These are phyloP conservation scores for Obba rivulosa DNA, from an alignment of 768 basidiomycete genomes.

Conservation along the genomic window DNA sequence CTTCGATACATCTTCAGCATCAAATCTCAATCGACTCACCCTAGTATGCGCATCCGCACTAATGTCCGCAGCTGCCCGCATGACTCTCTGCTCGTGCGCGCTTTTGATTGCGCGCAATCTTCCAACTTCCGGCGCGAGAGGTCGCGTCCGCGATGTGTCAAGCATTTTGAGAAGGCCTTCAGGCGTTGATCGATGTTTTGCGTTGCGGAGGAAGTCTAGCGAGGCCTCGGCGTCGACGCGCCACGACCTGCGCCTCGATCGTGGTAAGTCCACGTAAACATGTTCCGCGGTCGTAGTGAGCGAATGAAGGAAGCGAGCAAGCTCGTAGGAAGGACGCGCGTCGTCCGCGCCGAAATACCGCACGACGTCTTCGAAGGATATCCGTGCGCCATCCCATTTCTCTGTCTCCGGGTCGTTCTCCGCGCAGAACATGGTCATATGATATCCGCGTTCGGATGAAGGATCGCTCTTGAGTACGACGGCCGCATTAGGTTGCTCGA, in stretches of 20 bases:
- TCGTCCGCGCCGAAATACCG: slow-evolving; percentile 76
- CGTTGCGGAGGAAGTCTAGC: too few relatives aligned
- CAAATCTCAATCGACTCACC: slow-evolving; percentile 49
- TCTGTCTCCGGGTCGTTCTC: slow-evolving; percentile 74
- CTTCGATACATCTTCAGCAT: not conserved
- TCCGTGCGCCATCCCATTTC: slow-evolving; percentile 91
- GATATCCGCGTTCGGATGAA: slow-evolving; percentile 63
- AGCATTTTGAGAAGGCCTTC: too few relatives aligned
- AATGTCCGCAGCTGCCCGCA: slow-evolving; percentile 85
- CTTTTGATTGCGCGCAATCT: slow-evolving; percentile 78
- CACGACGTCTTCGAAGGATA: slow-evolving; percentile 59
- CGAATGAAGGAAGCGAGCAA: slow-evolving; percentile 52
- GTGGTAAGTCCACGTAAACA: slow-evolving; percentile 37
- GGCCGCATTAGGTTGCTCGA: slow-evolving; percentile 89
- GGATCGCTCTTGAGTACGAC: slow-evolving; percentile 78
- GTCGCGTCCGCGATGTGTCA: slow-evolving; percentile 16
- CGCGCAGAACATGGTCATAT: slow-evolving; percentile 78
- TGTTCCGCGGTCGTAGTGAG: slow-evolving; percentile 21
- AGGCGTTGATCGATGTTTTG: slow-evolving; percentile 1
- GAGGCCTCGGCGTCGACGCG: too few relatives aligned
- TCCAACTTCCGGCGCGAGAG: slow-evolving; percentile 66
- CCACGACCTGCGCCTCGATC: slow-evolving; percentile 4
- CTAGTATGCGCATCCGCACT: slow-evolving; percentile 81
- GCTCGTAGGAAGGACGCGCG: slow-evolving; percentile 49
- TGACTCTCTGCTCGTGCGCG: slow-evolving; percentile 64